A percentile compares a stretch with the other conserved stretches of the same genome.
phyloP scores from a whole-genome alignment of 768 basidiomycete genomes.

The Panus rudis region DNA sequence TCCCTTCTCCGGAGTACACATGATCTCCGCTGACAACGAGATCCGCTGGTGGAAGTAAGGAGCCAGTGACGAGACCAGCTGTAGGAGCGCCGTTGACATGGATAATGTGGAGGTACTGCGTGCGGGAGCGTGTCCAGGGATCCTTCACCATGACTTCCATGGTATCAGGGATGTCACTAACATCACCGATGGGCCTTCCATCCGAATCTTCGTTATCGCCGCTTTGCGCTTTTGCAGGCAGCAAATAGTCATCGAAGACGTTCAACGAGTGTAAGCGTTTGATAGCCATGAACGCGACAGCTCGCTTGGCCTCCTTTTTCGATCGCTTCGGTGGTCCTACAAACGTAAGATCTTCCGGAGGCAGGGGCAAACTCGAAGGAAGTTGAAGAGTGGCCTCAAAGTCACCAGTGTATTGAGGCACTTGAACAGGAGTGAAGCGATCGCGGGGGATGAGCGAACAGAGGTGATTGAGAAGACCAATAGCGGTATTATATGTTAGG shows the following conservation, averaged over 20 bases:
- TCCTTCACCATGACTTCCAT: constrained; percentile 57
- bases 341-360: constrained; percentile 45
- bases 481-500: constrained; percentile 71
- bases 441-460: constrained; percentile 75
- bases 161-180: constrained; percentile 41
- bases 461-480: constrained; percentile 65
- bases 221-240: constrained; percentile 54
- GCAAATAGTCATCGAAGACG: constrained; percentile 76
- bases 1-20: constrained; percentile 29
- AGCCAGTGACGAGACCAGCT: constrained; percentile 66
- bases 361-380: constrained; percentile 60
- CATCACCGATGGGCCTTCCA: constrained; percentile 35
- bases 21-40: constrained; percentile 30
- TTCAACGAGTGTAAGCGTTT: constrained; percentile 60
- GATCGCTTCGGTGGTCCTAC: constrained; percentile 53
- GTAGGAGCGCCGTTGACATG: constrained; percentile 39
- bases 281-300: constrained; percentile 75
- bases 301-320: constrained; percentile 79
- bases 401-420: constrained; percentile 56
- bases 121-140: constrained; percentile 55
- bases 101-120: constrained; percentile 60
- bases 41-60: constrained; percentile 41
- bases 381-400: constrained; percentile 54
- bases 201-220: constrained; percentile 48
- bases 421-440: constrained; percentile 51